phyloP scores from a whole-genome alignment of 176 grass and related monocot genomes.

The Puya raimondii region DNA sequence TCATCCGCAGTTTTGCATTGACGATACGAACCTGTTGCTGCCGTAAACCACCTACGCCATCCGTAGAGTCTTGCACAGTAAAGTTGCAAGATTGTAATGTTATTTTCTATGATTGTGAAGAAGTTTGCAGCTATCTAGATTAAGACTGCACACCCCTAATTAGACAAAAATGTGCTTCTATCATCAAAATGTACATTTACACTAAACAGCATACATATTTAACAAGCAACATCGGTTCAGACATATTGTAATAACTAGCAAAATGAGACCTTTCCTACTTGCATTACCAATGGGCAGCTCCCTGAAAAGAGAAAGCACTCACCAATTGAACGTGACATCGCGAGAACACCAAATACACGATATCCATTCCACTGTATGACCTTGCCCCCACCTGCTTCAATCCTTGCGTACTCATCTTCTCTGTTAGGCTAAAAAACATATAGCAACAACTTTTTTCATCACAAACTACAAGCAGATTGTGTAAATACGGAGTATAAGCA shows the following conservation, averaged over 20 bases:
- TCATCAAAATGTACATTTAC: neutral
- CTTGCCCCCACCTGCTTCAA: conserved; percentile 78
- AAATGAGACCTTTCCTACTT: neutral
- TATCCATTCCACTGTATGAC: conserved; percentile 99
- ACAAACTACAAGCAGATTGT: neutral
- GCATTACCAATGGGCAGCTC: neutral
- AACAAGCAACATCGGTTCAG: neutral
- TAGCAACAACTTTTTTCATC: neutral
- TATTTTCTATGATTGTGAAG: neutral
- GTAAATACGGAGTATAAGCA: neutral
- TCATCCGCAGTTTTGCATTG: too few species aligned
- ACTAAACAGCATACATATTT: neutral
- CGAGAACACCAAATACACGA: conserved; percentile 93
- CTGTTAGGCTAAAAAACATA: conserved; percentile 66
- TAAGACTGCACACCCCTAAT: neutral
- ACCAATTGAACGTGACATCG: conserved; percentile 99
- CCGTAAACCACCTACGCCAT: neutral
- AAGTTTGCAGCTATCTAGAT: neutral
- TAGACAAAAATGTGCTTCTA: neutral
- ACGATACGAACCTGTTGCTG: neutral
- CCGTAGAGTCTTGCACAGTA: neutral
- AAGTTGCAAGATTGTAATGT: neutral
- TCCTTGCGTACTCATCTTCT: conserved; percentile 92
- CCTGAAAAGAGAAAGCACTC: conserved; percentile 10
- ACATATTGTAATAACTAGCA: neutral